Evolutionary conservation across 2,329 filamentous ascomycete genomes (phyloP).

Genomic region (Dactylellina sp.): DNA sequence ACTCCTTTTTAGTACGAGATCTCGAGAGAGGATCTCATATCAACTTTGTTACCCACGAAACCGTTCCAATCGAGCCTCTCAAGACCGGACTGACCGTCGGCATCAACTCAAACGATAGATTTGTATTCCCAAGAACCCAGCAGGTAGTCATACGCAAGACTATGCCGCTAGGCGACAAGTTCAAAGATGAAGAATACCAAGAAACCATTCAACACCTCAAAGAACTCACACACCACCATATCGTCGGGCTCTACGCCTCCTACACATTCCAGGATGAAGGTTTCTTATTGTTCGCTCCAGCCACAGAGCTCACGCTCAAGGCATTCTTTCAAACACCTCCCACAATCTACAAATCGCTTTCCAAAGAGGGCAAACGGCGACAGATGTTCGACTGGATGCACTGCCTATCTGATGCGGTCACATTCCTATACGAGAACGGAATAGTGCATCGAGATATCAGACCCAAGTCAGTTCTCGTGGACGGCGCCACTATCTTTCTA

Average conservation of each 20-base stretch:
- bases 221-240: slow-evolving; percentile 74
- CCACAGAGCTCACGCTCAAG: slow-evolving; percentile 75
- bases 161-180: slow-evolving; percentile 65
- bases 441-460: slow-evolving; percentile 76
- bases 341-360: slow-evolving; percentile 72
- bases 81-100: slow-evolving; percentile 42
- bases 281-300: slow-evolving; percentile 76
- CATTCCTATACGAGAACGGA: slow-evolving; percentile 74
- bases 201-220: slow-evolving; percentile 72
- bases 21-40: slow-evolving; percentile 72
- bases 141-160: slow-evolving; percentile 73
- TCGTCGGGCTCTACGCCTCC: slow-evolving; percentile 77
- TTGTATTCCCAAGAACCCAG: slow-evolving; percentile 67
- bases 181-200: slow-evolving; percentile 69
- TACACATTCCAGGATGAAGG: slow-evolving; percentile 74
- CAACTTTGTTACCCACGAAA: slow-evolving; percentile 75
- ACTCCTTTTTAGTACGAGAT: slow-evolving; percentile 74
- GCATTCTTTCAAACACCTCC: slow-evolving; percentile 75
- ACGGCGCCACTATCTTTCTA: slow-evolving; percentile 75
- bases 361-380: slow-evolving; percentile 71
- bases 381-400: slow-evolving; percentile 80
- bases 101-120: slow-evolving; percentile 49
- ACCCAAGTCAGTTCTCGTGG: slow-evolving; percentile 76
- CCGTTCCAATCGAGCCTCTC: slow-evolving; percentile 74
- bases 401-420: slow-evolving; percentile 77